Evolutionary conservation across 306 rosid species (phyloP).

Genomic region (Lathyrus sativus): DNA sequence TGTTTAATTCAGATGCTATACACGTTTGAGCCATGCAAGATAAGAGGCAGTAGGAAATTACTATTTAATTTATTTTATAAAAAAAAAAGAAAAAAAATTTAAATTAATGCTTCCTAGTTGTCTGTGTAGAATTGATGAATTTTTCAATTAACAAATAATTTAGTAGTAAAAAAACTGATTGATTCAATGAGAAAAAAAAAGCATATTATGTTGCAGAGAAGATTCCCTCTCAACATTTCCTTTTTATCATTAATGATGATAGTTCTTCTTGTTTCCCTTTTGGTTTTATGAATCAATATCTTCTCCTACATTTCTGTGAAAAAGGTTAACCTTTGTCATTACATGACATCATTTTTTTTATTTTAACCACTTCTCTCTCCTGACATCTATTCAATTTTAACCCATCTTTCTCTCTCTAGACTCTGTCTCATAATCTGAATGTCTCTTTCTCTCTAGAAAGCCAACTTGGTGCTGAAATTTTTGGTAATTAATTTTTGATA

Average conservation of each 20-base stretch:
- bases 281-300: slow-evolving; percentile 58
- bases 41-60: slow-evolving; percentile 28
- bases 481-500: slow-evolving; percentile 34
- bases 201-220: slow-evolving; percentile 64
- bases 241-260: slow-evolving; percentile 78
- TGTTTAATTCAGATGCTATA: slow-evolving; percentile 41
- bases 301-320: slow-evolving; percentile 98
- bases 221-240: slow-evolving; percentile 75
- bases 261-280: slow-evolving; percentile 69
- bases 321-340: slow-evolving; percentile 85
- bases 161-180: slow-evolving; percentile 34
- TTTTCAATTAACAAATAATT: slow-evolving; percentile 30
- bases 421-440: slow-evolving; percentile 22
- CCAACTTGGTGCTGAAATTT: slow-evolving; percentile 53
- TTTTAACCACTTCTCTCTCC: slow-evolving; percentile 58
- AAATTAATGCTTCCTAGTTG: slow-evolving; percentile 42
- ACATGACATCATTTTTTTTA: slow-evolving; percentile 61
- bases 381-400: slow-evolving; percentile 40
- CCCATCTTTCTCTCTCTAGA: slow-evolving; percentile 11
- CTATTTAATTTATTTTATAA: slow-evolving; percentile 8
- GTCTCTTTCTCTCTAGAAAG: slow-evolving; percentile 48
- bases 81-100: neutral
- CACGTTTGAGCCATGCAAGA: slow-evolving; percentile 67
- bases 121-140: slow-evolving; percentile 49
- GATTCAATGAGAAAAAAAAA: slow-evolving; percentile 42